A percentile compares a stretch with the other conserved stretches of the same genome.
phyloP scores from a whole-genome alignment of 495 filamentous ascomycete genomes.

The Penicillium goetzii region DNA sequence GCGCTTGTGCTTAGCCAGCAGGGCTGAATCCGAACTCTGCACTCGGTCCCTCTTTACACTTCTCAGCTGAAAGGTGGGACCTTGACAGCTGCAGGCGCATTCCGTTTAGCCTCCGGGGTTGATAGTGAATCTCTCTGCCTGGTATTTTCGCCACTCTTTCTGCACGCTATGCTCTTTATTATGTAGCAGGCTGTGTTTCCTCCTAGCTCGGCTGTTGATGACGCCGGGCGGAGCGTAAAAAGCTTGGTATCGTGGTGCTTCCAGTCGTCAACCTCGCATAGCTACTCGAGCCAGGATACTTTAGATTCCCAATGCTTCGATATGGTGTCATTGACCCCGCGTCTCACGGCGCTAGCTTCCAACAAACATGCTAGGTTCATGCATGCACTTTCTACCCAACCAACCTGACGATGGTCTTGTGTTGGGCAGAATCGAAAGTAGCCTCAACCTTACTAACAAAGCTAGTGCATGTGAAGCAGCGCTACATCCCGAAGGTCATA shows the following conservation, averaged over 20 bases:
- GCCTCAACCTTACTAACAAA: slow-evolving; percentile 1
- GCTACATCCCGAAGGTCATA: background rate
- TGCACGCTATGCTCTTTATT: background rate
- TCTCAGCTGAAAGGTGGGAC: slow-evolving; percentile 12
- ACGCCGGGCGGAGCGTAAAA: slow-evolving; percentile 14
- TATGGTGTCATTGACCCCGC: slow-evolving; percentile 6
- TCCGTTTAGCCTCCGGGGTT: background rate
- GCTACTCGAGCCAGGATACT: background rate
- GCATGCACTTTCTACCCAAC: slow-evolving; percentile 4
- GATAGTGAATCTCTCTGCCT: slow-evolving; percentile 5
- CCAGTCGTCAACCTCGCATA: background rate
- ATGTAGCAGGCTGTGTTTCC: background rate
- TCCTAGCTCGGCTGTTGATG: slow-evolving; percentile 5
- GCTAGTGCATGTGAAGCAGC: background rate
- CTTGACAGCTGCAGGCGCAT: slow-evolving; percentile 9
- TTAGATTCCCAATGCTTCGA: background rate
- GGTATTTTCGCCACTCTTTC: background rate
- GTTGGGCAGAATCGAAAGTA: slow-evolving; percentile 7
- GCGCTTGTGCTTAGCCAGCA: background rate
- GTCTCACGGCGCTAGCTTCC: background rate
- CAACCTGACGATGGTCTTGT: background rate
- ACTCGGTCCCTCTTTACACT: background rate
- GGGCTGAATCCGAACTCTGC: background rate
- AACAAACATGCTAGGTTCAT: background rate
- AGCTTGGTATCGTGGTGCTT: slow-evolving; percentile 16